A percentile compares a stretch with the other conserved stretches of the same genome.
Evolutionary conservation across 2,329 filamentous ascomycete species (phyloP).

Genomic region (Fusarium sp.): DNA sequence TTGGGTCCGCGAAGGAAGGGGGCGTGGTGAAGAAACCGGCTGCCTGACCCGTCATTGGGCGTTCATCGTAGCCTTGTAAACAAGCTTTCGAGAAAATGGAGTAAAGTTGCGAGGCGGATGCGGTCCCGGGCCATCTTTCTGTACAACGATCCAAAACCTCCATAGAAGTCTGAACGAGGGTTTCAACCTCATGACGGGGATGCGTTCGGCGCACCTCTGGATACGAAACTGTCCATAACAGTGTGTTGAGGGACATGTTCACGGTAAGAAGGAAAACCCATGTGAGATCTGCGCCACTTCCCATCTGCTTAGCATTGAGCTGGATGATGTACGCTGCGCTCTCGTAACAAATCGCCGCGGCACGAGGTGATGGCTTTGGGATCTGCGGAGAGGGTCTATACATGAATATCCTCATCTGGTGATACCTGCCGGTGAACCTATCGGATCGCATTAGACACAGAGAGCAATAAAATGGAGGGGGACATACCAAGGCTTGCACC

Average conservation of each 20-base stretch:
- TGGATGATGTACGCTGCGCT: conserved; percentile 84
- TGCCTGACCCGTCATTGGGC: conserved; percentile 41
- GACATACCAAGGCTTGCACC: conserved; percentile 82
- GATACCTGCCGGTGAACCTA: conserved; percentile 75
- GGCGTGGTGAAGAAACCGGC: conserved; percentile 49
- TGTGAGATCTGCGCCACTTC: conserved; percentile 80
- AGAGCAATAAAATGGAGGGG: too few relatives aligned
- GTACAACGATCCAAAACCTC: conserved; percentile 83
- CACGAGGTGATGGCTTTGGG: conserved; percentile 80
- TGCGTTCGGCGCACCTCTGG: conserved; percentile 80
- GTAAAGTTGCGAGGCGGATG: conserved; percentile 85
- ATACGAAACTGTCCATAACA: conserved; percentile 92
- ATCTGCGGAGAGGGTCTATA: conserved; percentile 93
- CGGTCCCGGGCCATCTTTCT: conserved; percentile 90
- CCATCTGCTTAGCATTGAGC: conserved; percentile 82
- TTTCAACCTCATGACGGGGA: conserved; percentile 77
- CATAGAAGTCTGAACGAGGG: conserved; percentile 77
- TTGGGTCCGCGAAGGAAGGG: conserved; percentile 44
- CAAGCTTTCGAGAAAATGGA: conserved; percentile 86
- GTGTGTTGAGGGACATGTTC: conserved; percentile 90
- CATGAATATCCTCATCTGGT: conserved; percentile 88
- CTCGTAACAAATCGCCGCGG: conserved; percentile 84
- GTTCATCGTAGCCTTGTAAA: conserved; percentile 83
- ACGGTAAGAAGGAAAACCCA: conserved; percentile 93
- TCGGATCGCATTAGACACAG: conserved; percentile 13